phyloP scores from a whole-genome alignment of 257 asterid genomes.

The Ligustrum vulgare region DNA sequence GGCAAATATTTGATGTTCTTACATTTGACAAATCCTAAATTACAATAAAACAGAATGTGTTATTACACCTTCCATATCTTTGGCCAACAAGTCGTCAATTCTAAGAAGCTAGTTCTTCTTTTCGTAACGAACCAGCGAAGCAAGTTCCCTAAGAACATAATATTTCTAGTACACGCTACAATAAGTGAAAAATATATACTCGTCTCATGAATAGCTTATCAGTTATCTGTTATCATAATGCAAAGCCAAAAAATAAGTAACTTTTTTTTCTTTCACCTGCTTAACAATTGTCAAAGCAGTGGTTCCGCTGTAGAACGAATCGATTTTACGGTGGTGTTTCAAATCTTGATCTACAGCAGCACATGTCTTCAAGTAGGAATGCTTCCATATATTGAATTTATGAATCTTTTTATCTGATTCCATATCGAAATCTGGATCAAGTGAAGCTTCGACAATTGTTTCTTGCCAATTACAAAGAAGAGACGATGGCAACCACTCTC shows the following conservation, averaged over 20 bases:
- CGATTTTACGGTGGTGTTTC: slow-evolving; percentile 64
- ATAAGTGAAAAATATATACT: background rate
- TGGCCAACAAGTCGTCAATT: background rate
- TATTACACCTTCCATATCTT: background rate
- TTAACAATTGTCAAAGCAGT: slow-evolving; percentile 83
- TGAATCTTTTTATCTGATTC: slow-evolving; percentile 57
- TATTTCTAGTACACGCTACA: background rate
- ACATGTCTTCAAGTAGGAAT: slow-evolving; percentile 78
- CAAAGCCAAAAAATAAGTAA: background rate
- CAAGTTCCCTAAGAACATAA: background rate
- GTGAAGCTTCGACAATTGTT: slow-evolving; percentile 58
- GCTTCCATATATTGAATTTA: slow-evolving; percentile 73
- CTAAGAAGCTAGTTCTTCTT: background rate
- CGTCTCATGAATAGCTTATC: background rate
- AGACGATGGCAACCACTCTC: slow-evolving; percentile 72
- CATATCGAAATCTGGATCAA: slow-evolving; percentile 46
- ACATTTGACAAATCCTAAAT: background rate
- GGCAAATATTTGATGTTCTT: background rate
- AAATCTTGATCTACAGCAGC: slow-evolving; percentile 86
- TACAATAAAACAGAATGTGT: background rate
- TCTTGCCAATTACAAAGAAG: slow-evolving; percentile 86
- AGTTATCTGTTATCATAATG: background rate
- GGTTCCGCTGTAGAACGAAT: slow-evolving; percentile 82
- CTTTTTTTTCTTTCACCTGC: slow-evolving; percentile 51
- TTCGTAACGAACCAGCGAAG: background rate